A percentile compares a stretch with the other conserved stretches of the same genome.
These are phyloP conservation scores for Barnettozyma sp. DNA, from an alignment of 805 yeast genomes.

Conservation along the genomic window DNA sequence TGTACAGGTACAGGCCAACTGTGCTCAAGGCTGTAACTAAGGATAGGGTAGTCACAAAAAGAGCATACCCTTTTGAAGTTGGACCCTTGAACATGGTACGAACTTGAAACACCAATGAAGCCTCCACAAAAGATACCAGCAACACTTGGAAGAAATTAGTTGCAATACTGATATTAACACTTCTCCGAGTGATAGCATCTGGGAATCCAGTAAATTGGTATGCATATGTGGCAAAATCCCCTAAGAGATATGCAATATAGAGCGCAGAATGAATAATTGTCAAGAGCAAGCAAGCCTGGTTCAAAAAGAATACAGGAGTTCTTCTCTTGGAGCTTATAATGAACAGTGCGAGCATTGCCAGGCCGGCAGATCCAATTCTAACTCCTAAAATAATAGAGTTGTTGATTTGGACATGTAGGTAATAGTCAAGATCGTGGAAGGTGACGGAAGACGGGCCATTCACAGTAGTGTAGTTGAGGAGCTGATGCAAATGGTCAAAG, in stretches of 20 bases:
- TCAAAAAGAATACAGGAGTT: slow-evolving; percentile 70
- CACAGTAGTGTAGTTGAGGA: slow-evolving; percentile 36
- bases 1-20: slow-evolving; percentile 50
- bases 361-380: slow-evolving; percentile 48
- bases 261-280: slow-evolving; percentile 56
- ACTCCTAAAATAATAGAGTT: slow-evolving; percentile 47
- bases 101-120: slow-evolving; percentile 66
- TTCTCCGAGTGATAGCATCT: slow-evolving; percentile 29
- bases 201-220: slow-evolving; percentile 42
- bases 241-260: slow-evolving; percentile 45
- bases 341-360: slow-evolving; percentile 41
- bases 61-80: slow-evolving; percentile 35
- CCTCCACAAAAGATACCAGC: slow-evolving; percentile 53
- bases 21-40: slow-evolving; percentile 45
- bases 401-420: slow-evolving; percentile 29
- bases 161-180: slow-evolving; percentile 49
- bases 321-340: slow-evolving; percentile 44
- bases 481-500: slow-evolving; percentile 22
- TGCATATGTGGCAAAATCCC: slow-evolving; percentile 45
- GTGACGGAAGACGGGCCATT: slow-evolving; percentile 34
- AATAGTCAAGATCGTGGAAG: slow-evolving; percentile 37
- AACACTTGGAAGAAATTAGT: slow-evolving; percentile 54
- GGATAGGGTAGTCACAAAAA: slow-evolving; percentile 32
- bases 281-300: slow-evolving; percentile 51
- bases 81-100: slow-evolving; percentile 61